Evolutionary conservation across 176 grass and related monocot species (phyloP).

Genomic region (Alloteropsis semialata): DNA sequence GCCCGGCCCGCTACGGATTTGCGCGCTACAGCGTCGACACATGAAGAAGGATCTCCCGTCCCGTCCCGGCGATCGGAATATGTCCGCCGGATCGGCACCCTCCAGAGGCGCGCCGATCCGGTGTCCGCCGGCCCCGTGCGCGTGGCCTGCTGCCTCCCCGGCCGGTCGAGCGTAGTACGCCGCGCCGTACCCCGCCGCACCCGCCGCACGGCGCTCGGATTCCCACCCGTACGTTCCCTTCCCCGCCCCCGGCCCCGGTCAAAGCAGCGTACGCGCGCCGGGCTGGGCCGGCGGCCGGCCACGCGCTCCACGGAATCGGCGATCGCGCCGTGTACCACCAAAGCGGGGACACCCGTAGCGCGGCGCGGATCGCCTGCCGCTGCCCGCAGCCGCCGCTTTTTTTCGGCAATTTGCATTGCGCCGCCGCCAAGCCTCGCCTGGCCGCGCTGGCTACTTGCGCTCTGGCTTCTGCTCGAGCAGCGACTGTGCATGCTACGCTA

Average conservation of each 20-base stretch:
- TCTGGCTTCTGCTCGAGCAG: no score
- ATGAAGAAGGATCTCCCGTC: conserved; percentile 6
- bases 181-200: background rate
- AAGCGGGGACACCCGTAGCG: conserved; percentile 57
- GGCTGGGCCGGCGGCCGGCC: background rate
- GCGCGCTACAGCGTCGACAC: background rate
- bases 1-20: background rate
- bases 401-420: background rate
- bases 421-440: background rate
- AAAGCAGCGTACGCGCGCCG: background rate
- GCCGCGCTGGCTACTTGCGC: no score
- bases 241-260: background rate
- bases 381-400: background rate
- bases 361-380: conserved; percentile 4
- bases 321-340: conserved; percentile 22
- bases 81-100: conserved; percentile 30
- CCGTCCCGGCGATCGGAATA: conserved; percentile 35
- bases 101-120: background rate
- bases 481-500: background rate
- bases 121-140: background rate
- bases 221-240: background rate
- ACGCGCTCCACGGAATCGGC: conserved; percentile 28
- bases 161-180: no score
- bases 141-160: background rate
- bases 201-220: background rate